Base-by-base conservation (phyloP, 225 moss, liverwort and hornwort genomes). In the Physcomitrium patens region DNA sequence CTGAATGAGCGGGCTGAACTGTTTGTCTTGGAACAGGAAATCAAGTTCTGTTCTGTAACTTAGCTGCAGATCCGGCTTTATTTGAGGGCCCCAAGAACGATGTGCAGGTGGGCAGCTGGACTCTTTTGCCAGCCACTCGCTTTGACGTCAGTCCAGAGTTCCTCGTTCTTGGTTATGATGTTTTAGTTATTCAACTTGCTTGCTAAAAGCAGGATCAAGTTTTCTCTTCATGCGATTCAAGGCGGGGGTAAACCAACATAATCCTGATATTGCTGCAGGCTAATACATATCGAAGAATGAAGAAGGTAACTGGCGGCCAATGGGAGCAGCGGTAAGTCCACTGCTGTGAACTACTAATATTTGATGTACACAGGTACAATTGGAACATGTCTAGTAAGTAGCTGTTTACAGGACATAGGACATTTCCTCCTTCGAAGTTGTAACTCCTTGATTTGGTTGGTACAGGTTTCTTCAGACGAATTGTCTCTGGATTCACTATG, bases 391-490 rank as follows among this genome's bases (percentile, higher is more conserved):
- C 26, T n/a, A 23, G 7, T 12, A 15, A 12, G 44, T 50, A 37
- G 41, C 60, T 64, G 37, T 69, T 57, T 54, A 48, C 70, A 24
- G 26, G n/a, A 45, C 67, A 59, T 28, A 53, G 15, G 28, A 22
- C 17, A 16, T 68, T 7, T 75, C 63, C 14, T 45, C 43, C 31
- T 24, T 70, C 51, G 20, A 46, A 12, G 65, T 44, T 27, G 2
- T 77, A 51, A 82, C 71, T 52, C 54, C 22, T 68, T 76, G 22
- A 77, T 69, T 42, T 64, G 52, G 19, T 23, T 68, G 56, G 48
- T 66, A 59, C 91, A 99, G 99, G 77, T 95, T 91, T 80, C 85
- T 90, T 10, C 87, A 92, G 83, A 99, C 99, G 63, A 99, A 99
- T 80, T 90, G 90, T 76, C 75, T 87, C 27, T 99, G 99, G 99